Base-by-base conservation (phyloP, 805 yeast species). In the Candida odintsovae region DNA sequence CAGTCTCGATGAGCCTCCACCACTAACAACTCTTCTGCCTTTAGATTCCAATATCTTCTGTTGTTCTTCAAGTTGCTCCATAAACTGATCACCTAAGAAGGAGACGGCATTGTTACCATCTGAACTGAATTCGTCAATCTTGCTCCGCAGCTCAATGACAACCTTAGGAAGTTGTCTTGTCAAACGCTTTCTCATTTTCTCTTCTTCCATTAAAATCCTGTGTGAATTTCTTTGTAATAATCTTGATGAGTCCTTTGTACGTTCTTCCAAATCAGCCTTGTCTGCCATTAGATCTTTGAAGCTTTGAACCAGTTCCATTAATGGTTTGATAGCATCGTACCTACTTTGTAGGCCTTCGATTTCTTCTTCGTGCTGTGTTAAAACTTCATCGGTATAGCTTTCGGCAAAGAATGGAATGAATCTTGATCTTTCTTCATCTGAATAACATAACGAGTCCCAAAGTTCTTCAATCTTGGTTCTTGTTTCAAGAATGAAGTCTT, bases 211-310 rank as follows among this genome's bases (percentile, higher is more conserved):
- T 48, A 92, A 68, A 21, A 90, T 83, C 50, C 82, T 83, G 52
- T 92, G 90, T 2, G 90, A 83, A 55, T 85, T 82, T 57, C 86
- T 78, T 51, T 84, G 78, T 40, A 85, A 64, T 38, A 90, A 71
- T 50, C 98, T 74, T 0, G 92, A 80, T 0, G 97, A 82, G 61
- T 92, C 94, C 56, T 80, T 83, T 2, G 85, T 76, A 4, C 94
- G 80, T 50, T 80, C 84, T 33, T 75, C 83, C 35, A 94, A 72
- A 41, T 76, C 76, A 2, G 62, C 52, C 50, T 84, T 85, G 52
- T 88, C 95, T 13, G 69, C 64, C 37, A 80, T 62, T 22, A 90
- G 63, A 3, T 71, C 74, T 39, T 76, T 69, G 51, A 86, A 73
- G 40, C 75, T 77, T 5, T 75, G 71, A 26, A 85, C 76, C n/a